phyloP scores from a whole-genome alignment of 805 yeast species.

The Hanseniaspora occidentalis region DNA sequence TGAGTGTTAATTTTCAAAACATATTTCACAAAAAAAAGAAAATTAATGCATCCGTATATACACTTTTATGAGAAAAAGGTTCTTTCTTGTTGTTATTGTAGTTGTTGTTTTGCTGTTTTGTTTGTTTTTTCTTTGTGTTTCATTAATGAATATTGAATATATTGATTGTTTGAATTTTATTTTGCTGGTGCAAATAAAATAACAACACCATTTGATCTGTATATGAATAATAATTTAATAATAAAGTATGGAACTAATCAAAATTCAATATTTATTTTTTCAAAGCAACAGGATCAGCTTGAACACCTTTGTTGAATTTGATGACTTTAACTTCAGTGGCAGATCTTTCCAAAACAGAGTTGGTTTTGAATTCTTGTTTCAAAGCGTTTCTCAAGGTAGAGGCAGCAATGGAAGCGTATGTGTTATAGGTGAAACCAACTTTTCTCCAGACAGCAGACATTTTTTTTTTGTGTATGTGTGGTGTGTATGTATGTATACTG shows the following conservation, averaged over 20 bases:
- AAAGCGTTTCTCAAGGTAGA: slow-evolving; percentile 76
- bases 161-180: too few species aligned
- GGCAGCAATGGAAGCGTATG: slow-evolving; percentile 84
- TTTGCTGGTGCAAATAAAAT: too few species aligned
- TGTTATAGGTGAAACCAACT: slow-evolving; percentile 65
- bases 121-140: too few species aligned
- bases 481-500: neutral
- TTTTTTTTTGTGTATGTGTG: slow-evolving; percentile 1
- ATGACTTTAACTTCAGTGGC: slow-evolving; percentile 61
- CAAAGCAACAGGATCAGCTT: slow-evolving; percentile 26
- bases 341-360: slow-evolving; percentile 57
- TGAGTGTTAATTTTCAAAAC: too few species aligned
- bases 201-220: too few species aligned
- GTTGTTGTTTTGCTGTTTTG: neutral
- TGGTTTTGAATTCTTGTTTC: slow-evolving; percentile 72
- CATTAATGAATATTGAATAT: too few species aligned
- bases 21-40: too few species aligned
- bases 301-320: slow-evolving; percentile 53
- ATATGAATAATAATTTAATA: too few species aligned
- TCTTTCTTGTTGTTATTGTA: too few species aligned
- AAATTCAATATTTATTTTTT: slow-evolving; percentile 9
- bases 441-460: slow-evolving; percentile 52
- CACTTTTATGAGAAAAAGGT: too few species aligned
- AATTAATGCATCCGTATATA: too few species aligned
- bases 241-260: too few species aligned